Conservation (phyloP, 495 filamentous ascomycete genomes). For the Penicillium goetzii region DNA sequence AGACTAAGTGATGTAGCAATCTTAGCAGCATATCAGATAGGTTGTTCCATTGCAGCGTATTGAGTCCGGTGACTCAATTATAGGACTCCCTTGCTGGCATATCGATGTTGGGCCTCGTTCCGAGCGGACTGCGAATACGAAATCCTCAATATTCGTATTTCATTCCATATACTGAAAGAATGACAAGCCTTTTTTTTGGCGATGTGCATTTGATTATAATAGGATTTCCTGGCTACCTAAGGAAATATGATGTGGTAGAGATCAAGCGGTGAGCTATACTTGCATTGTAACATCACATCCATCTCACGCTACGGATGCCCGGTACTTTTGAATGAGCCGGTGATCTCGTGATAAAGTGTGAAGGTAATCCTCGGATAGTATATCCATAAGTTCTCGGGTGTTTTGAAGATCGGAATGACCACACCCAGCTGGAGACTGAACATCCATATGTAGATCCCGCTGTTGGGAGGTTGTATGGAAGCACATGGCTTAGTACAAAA, state of each 20-base stretch:
- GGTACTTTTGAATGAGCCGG: too few species aligned
- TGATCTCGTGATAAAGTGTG: not conserved
- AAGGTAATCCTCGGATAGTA: not conserved
- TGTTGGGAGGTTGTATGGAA: too few species aligned
- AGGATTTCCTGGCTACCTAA: not conserved
- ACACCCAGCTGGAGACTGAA: too few species aligned
- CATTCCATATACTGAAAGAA: not conserved
- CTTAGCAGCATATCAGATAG: too few species aligned
- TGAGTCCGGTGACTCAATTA: not conserved
- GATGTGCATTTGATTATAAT: not conserved
- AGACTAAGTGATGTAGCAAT: not conserved
- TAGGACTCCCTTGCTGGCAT: not conserved
- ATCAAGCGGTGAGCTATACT: not conserved
- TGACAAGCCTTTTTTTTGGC: not conserved
- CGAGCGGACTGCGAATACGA: not conserved
- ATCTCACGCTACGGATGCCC: not conserved
- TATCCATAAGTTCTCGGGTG: not conserved
- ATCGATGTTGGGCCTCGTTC: not conserved
- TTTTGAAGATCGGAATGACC: too few species aligned
- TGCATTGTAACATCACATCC: not conserved
- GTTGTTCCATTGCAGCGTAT: not conserved
- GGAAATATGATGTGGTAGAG: not conserved
- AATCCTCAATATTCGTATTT: not conserved
- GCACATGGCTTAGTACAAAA: too few species aligned
- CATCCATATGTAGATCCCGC: too few species aligned